phyloP scores from a whole-genome alignment of 306 rosid genomes.

The Quillaja saponaria region DNA sequence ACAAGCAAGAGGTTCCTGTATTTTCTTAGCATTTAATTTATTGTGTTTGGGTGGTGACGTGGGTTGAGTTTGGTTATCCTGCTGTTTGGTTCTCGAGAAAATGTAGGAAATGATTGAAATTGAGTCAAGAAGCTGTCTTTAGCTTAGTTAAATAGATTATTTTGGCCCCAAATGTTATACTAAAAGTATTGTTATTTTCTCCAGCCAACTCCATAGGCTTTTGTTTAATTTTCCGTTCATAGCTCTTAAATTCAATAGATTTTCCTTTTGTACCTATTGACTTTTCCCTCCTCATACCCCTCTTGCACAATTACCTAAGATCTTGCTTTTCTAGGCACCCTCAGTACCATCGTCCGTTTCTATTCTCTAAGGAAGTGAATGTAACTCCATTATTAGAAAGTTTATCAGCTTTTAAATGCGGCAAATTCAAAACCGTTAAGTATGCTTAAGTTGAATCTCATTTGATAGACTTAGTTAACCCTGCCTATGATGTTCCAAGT shows the following conservation, averaged over 20 bases:
- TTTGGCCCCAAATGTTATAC: neutral
- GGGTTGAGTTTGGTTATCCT: neutral
- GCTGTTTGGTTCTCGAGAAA: conserved; percentile 2
- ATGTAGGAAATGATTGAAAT: neutral
- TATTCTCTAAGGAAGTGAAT: too few species aligned
- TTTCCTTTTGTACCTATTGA: too few species aligned
- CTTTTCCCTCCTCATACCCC: neutral
- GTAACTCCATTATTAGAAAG: too few species aligned
- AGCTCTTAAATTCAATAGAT: neutral
- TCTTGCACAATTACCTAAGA: conserved; percentile 7
- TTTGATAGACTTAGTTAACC: too few species aligned
- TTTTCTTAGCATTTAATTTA: neutral
- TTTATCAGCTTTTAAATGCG: too few species aligned
- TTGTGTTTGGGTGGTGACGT: neutral
- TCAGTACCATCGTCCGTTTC: too few species aligned
- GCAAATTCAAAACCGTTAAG: too few species aligned
- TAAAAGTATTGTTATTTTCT: neutral
- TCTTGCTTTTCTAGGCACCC: conserved; percentile 19
- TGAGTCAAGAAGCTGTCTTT: neutral
- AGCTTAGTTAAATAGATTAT: neutral
- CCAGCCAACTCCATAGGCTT: neutral
- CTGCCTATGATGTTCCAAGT: conserved; percentile 1
- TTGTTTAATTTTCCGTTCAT: neutral
- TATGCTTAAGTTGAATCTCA: too few species aligned
- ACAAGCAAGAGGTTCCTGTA: conserved; percentile 59